Percentiles rank a stretch among this genome's conserved stretches.
phyloP scores from a whole-genome alignment of 176 grass and related monocot species.

The Luzula sylvatica region DNA sequence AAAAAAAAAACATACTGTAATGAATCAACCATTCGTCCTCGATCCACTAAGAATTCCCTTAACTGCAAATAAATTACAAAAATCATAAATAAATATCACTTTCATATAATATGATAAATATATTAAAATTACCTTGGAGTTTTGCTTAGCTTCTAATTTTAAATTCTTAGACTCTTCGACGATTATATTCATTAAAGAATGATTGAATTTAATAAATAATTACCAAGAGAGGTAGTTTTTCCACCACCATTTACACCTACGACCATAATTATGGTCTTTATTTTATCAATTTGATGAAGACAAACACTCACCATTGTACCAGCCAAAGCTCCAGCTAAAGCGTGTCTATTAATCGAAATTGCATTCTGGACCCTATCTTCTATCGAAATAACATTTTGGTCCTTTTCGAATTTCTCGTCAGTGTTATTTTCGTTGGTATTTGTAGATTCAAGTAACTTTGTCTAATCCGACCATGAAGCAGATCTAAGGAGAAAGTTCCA shows the following conservation, averaged over 20 bases:
- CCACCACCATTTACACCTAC: too few species aligned
- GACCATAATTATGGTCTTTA: constrained; percentile 92
- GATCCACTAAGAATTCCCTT: constrained; percentile 46
- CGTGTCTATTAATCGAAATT: constrained; percentile 53
- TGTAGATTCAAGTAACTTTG: constrained; percentile 7
- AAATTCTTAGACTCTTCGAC: too few species aligned
- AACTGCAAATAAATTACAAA: too few species aligned
- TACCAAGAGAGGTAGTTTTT: too few species aligned
- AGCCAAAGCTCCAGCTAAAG: constrained; percentile 69
- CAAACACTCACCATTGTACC: constrained; percentile 64
- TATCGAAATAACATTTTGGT: constrained; percentile 19
- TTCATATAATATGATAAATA: too few species aligned
- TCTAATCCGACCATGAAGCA: too few species aligned
- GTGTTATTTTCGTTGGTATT: constrained; percentile 21
- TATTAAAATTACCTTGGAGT: too few species aligned
- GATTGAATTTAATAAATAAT: too few species aligned
- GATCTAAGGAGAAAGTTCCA: too few species aligned
- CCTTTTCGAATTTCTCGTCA: constrained; percentile 22
- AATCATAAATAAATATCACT: too few species aligned
- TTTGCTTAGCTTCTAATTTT: too few species aligned
- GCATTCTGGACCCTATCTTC: constrained; percentile 38
- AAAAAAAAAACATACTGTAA: constrained; percentile 81
- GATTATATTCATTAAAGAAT: too few species aligned
- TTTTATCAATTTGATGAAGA: constrained; percentile 93
- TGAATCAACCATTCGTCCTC: constrained; percentile 44